phyloP scores from a whole-genome alignment of 1,139 yeast species.

The Pichia sp. region DNA sequence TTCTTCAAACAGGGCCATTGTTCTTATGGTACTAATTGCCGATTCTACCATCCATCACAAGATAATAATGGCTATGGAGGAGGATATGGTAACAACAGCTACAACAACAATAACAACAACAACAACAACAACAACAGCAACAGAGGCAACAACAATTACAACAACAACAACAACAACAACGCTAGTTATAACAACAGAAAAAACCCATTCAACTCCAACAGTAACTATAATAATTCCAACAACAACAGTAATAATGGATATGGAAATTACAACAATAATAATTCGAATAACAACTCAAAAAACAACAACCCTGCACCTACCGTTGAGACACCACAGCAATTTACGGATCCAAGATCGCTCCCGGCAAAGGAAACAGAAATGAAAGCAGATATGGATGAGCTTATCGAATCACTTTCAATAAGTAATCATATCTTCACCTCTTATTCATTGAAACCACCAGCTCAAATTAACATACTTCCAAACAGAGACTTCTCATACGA shows the following conservation, averaged over 20 bases:
- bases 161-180: neutral
- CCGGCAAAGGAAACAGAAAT: conserved; percentile 29
- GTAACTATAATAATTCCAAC: neutral
- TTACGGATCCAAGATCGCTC: conserved; percentile 12
- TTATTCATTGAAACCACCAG: conserved; percentile 39
- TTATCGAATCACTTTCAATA: conserved; percentile 2
- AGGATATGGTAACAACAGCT: neutral
- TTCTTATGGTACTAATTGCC: conserved; percentile 40
- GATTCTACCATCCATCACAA: conserved; percentile 35
- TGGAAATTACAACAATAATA: conserved; percentile 3
- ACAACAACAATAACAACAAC: neutral
- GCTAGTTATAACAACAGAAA: neutral
- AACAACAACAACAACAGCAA: neutral
- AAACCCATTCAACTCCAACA: neutral
- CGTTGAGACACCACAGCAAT: conserved; percentile 12
- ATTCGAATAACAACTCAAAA: conserved; percentile 6
- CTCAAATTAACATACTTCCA: conserved; percentile 42
- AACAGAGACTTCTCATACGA: conserved; percentile 59
- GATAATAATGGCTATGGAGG: neutral
- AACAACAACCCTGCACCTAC: neutral
- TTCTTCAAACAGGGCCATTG: conserved; percentile 38
- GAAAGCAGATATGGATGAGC: conserved; percentile 29
- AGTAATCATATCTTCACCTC: conserved; percentile 32
- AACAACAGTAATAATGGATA: conserved; percentile 3
- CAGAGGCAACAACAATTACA: conserved; percentile 3